phyloP scores from a whole-genome alignment of 169 alveolate genomes.

The Toxoplasma gondii region DNA sequence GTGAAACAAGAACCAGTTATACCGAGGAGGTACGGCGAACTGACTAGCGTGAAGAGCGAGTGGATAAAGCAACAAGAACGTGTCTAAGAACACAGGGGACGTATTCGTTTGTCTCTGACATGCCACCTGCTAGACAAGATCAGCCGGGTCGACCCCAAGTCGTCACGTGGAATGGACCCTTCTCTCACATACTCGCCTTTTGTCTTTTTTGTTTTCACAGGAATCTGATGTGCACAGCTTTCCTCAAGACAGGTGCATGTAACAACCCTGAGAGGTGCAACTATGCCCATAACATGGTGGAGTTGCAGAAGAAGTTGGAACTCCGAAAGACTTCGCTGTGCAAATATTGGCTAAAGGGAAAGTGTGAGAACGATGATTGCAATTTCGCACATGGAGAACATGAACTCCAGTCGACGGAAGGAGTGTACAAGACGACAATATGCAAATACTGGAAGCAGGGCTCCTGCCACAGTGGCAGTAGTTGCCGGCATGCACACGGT shows the following conservation, averaged over 20 bases:
- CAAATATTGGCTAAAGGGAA: conserved; percentile 68
- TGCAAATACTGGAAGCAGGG: conserved; percentile 80
- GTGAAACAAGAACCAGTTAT: conserved; percentile 40
- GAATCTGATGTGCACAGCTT: conserved; percentile 52
- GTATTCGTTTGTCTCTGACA: neutral
- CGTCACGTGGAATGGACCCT: no score
- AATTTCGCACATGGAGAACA: conserved; percentile 79
- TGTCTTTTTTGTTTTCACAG: neutral
- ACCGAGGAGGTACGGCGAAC: conserved; percentile 26
- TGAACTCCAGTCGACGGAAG: conserved; percentile 78
- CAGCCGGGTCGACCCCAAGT: neutral
- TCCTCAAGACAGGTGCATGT: conserved; percentile 51
- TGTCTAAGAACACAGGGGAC: neutral
- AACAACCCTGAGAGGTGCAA: conserved; percentile 53
- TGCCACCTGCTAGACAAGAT: neutral
- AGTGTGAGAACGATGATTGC: conserved; percentile 72
- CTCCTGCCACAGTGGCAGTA: conserved; percentile 74
- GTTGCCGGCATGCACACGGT: conserved; percentile 81
- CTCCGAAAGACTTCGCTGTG: conserved; percentile 70
- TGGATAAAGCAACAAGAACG: neutral
- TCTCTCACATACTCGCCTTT: no score
- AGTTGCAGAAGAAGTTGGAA: conserved; percentile 65
- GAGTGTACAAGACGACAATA: conserved; percentile 76
- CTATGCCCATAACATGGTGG: conserved; percentile 63
- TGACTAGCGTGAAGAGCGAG: neutral